Conservation (phyloP, 2,329 filamentous ascomycete species). For the Canariomyces notabilis region DNA sequence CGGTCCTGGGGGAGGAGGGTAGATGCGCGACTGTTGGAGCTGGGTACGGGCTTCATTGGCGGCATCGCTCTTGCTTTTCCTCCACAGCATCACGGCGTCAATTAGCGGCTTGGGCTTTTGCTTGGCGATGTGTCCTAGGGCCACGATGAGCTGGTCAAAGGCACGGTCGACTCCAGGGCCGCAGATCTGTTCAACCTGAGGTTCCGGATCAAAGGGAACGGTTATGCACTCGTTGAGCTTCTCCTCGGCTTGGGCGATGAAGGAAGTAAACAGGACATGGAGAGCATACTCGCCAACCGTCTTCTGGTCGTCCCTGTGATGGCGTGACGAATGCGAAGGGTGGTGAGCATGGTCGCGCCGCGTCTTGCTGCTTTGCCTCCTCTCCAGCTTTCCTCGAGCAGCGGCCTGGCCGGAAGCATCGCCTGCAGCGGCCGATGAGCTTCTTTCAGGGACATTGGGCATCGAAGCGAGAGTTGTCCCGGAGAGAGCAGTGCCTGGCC, state of each 20-base stretch:
- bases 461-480: slow-evolving; percentile 34
- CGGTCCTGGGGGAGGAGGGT: slow-evolving; percentile 38
- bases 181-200: slow-evolving; percentile 82
- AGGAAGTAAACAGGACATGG: slow-evolving; percentile 95
- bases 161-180: slow-evolving; percentile 80
- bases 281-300: slow-evolving; percentile 97
- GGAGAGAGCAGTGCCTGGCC: slow-evolving; percentile 46
- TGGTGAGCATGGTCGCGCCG: slow-evolving; percentile 70
- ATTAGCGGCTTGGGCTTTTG: slow-evolving; percentile 93
- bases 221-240: slow-evolving; percentile 88
- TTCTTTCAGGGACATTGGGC: slow-evolving; percentile 38
- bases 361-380: slow-evolving; percentile 59
- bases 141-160: slow-evolving; percentile 91
- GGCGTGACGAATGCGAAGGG: slow-evolving; percentile 69
- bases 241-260: slow-evolving; percentile 93
- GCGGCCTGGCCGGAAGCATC: slow-evolving; percentile 34
- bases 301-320: slow-evolving; percentile 71
- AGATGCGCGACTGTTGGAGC: slow-evolving; percentile 48
- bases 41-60: slow-evolving; percentile 63
- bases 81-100: slow-evolving; percentile 97
- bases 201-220: slow-evolving; percentile 72
- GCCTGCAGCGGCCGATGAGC: slow-evolving; percentile 43
- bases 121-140: slow-evolving; percentile 88
- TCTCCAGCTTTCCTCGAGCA: slow-evolving; percentile 51
- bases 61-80: slow-evolving; percentile 89